These are phyloP conservation scores for Wallacemonas collosoma DNA, from an alignment of 208 protist species.

Conservation along the genomic window DNA sequence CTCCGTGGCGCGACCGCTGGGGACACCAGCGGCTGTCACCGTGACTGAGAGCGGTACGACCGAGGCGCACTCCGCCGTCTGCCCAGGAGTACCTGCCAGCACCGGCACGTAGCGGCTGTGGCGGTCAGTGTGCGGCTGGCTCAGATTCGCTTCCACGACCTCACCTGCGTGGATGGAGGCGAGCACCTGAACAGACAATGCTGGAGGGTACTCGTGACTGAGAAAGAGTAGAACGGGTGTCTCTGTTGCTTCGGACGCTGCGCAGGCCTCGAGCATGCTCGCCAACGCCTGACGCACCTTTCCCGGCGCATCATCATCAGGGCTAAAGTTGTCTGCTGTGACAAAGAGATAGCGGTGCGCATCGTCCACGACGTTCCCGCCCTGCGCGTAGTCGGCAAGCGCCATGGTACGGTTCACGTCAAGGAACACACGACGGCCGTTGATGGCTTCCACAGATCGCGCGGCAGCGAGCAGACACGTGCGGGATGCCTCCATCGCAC, in stretches of 20 bases:
- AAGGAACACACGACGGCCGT: conserved; percentile 12
- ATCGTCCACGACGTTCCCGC: not conserved
- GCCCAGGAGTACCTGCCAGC: not conserved
- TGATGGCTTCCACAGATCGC: not conserved
- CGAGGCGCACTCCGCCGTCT: conserved; percentile 13
- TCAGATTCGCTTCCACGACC: too few relatives aligned
- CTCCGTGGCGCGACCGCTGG: conserved; percentile 6
- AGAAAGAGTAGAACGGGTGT: conserved; percentile 1
- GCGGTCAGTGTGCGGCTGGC: not conserved
- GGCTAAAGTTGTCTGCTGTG: not conserved
- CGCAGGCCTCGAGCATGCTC: not conserved
- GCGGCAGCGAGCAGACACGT: not conserved
- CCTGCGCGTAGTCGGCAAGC: conserved; percentile 10
- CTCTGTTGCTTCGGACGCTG: not conserved
- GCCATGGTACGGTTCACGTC: conserved; percentile 3
- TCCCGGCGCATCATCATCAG: not conserved
- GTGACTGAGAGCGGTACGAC: conserved; percentile 9
- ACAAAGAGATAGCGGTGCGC: conserved; percentile 9
- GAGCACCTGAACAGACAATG: conserved; percentile 4
- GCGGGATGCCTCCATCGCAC: not conserved
- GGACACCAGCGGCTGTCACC: not conserved
- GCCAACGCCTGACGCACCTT: not conserved
- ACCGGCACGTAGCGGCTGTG: not conserved
- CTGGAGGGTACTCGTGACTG: conserved; percentile 5
- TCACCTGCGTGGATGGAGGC: conserved; percentile 1